Conservation (phyloP, 495 filamentous ascomycete species). For the Corynascus novoguineensis region DNA sequence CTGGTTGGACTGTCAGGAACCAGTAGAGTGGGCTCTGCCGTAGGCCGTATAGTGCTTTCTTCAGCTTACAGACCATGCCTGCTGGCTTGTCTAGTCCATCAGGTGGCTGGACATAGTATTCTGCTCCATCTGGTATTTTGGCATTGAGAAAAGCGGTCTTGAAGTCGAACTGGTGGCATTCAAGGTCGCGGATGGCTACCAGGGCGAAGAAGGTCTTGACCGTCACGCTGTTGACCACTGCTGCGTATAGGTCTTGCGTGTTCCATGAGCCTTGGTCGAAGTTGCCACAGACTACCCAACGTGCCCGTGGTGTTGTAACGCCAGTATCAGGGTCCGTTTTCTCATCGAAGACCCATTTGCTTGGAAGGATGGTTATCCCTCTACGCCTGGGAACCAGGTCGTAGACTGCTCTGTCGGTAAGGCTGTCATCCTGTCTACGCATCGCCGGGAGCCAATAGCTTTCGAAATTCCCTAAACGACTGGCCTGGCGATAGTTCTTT, state of each 20-base stretch:
- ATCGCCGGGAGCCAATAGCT: constrained; percentile 5
- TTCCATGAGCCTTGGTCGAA: constrained; percentile 1
- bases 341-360: constrained; percentile 9
- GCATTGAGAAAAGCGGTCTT: constrained; percentile 5
- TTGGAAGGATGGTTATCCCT: background rate
- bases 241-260: background rate
- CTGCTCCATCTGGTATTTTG: background rate
- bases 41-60: constrained; percentile 7
- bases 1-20: background rate
- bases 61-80: background rate
- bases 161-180: constrained; percentile 11
- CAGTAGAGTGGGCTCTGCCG: constrained; percentile 4
- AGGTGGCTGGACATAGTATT: background rate
- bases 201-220: background rate
- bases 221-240: background rate
- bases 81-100: background rate
- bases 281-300: constrained; percentile 5
- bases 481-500: constrained; percentile 25
- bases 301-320: background rate
- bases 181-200: background rate
- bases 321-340: background rate
- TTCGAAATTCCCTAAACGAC: background rate
- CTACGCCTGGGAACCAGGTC: background rate
- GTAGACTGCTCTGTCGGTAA: background rate
- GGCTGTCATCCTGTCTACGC: background rate